These are phyloP conservation scores for Vitis hybrid DNA, from an alignment of 177 flowering plant species.

Conservation along the genomic window DNA sequence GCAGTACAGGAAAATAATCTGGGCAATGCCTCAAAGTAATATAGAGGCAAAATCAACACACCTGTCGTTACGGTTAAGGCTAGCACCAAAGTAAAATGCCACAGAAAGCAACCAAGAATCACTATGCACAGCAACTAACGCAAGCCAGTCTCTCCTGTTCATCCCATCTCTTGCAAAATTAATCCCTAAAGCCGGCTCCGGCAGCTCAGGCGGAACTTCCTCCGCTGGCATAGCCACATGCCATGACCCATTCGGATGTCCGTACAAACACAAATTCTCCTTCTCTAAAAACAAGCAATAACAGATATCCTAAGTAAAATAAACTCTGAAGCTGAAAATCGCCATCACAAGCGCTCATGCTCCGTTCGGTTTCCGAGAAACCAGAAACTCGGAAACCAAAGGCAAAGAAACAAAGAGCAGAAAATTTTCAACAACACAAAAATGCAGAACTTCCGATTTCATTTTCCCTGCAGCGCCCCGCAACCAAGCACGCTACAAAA, in stretches of 20 bases:
- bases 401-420: neutral
- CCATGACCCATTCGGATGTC: conserved; percentile 50
- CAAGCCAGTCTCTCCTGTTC: conserved; percentile 49
- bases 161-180: conserved; percentile 63
- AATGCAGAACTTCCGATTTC: neutral
- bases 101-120: conserved; percentile 62
- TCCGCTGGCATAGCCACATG: conserved; percentile 51
- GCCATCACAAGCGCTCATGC: neutral
- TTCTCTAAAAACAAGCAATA: conserved; percentile 23
- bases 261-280: conserved; percentile 54
- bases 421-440: neutral
- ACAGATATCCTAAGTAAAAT: neutral
- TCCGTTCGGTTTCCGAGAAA: neutral
- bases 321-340: neutral
- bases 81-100: conserved; percentile 54
- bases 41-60: conserved; percentile 4
- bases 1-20: neutral
- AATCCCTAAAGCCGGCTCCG: conserved; percentile 53
- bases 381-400: neutral
- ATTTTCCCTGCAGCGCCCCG: neutral
- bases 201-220: conserved; percentile 57
- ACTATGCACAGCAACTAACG: conserved; percentile 51
- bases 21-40: neutral
- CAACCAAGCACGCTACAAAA: conserved; percentile 4
- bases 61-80: conserved; percentile 51